Percentiles rank a stretch among this genome's conserved stretches.
Evolutionary conservation across 2,329 filamentous ascomycete species (phyloP).

Genomic region (Chlorencoelia australis): DNA sequence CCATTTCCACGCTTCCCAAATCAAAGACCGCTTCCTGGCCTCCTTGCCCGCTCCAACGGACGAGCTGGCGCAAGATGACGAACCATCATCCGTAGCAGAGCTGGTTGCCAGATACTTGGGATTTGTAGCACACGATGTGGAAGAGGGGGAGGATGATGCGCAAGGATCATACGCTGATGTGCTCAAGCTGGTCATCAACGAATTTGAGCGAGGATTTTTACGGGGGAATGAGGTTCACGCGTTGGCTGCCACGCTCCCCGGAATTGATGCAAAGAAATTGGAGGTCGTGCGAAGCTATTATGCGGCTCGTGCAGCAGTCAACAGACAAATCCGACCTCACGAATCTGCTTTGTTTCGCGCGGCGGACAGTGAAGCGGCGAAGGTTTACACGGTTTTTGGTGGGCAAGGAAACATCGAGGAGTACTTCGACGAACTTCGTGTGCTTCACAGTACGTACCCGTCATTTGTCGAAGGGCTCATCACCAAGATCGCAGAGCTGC

Average conservation of each 20-base stretch:
- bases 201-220: conserved; percentile 93
- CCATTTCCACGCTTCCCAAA: conserved; percentile 90
- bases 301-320: conserved; percentile 71
- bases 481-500: conserved; percentile 67
- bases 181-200: conserved; percentile 82
- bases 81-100: conserved; percentile 92
- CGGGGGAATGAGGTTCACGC: conserved; percentile 95
- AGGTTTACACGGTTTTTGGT: conserved; percentile 88
- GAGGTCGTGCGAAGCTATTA: conserved; percentile 88
- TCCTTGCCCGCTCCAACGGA: conserved; percentile 87
- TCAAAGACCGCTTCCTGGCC: conserved; percentile 82
- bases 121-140: conserved; percentile 78
- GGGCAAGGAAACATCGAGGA: conserved; percentile 99
- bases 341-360: conserved; percentile 89
- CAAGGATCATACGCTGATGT: conserved; percentile 88
- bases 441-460: conserved; percentile 84
- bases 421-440: conserved; percentile 94
- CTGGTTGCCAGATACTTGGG: conserved; percentile 90
- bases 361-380: conserved; percentile 71
- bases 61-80: conserved; percentile 94
- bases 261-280: conserved; percentile 88
- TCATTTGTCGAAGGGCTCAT: conserved; percentile 84
- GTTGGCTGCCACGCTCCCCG: conserved; percentile 72
- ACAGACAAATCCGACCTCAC: conserved; percentile 80
- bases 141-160: conserved; percentile 82